These are phyloP conservation scores for Fistulinella staudtii DNA, from an alignment of 1,284 basidiomycete genomes.

Conservation along the genomic window DNA sequence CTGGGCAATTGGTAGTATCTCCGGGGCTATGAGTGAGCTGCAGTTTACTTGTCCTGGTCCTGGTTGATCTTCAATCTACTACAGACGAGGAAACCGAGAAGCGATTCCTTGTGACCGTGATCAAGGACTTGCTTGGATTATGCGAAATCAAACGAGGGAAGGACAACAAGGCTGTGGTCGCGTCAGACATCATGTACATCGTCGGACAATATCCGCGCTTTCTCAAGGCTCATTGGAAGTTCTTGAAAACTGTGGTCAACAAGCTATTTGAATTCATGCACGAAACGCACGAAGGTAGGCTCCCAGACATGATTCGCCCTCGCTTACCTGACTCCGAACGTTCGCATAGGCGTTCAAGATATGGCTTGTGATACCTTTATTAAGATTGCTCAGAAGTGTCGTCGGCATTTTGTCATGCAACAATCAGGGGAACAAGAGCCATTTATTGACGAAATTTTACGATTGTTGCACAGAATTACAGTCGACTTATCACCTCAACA, in stretches of 20 bases:
- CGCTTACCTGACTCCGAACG: constrained; percentile 6
- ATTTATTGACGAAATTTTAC: constrained; percentile 97
- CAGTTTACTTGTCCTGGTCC: background rate
- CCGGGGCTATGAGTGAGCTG: constrained; percentile 94
- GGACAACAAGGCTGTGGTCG: constrained; percentile 99
- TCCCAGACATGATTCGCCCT: background rate
- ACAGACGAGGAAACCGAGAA: constrained; percentile 97
- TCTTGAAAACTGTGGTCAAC: constrained; percentile 99
- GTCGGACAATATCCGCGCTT: constrained; percentile 99
- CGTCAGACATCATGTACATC: constrained; percentile 99
- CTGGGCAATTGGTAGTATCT: constrained; percentile 99
- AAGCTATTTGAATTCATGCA: constrained; percentile 99
- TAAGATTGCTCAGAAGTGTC: constrained; percentile 99
- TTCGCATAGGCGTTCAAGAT: constrained; percentile 86
- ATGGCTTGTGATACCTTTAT: constrained; percentile 99
- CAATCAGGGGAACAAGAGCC: constrained; percentile 97
- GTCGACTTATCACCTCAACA: constrained; percentile 94
- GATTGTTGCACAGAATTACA: constrained; percentile 90
- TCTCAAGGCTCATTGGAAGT: constrained; percentile 99
- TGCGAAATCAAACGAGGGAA: constrained; percentile 99
- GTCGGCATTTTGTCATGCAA: constrained; percentile 98
- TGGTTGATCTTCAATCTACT: constrained; percentile 6
- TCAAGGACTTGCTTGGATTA: constrained; percentile 95
- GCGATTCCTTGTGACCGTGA: constrained; percentile 97
- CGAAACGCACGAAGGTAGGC: constrained; percentile 92